These are phyloP conservation scores for Neonectria magnoliae DNA, from an alignment of 2,329 filamentous ascomycete genomes.

Conservation along the genomic window DNA sequence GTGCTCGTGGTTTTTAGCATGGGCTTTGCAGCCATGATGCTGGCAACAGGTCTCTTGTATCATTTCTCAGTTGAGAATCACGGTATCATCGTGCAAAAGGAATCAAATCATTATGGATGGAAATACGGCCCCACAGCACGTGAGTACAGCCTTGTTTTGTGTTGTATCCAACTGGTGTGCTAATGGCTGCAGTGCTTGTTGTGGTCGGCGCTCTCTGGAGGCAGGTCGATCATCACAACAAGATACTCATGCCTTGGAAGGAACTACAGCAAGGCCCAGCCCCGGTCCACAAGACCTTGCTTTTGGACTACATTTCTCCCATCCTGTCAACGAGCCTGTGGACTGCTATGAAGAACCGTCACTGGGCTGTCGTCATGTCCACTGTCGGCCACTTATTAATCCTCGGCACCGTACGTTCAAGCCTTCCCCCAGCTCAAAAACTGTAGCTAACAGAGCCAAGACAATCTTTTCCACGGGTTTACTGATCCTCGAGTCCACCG, in stretches of 20 bases:
- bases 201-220: constrained; percentile 42
- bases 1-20: constrained; percentile 31
- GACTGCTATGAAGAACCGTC: constrained; percentile 37
- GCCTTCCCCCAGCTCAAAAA: background rate
- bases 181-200: constrained; percentile 36
- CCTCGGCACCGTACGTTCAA: constrained; percentile 38
- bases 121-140: constrained; percentile 39
- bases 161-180: background rate
- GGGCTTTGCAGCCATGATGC: constrained; percentile 32
- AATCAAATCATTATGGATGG: constrained; percentile 35
- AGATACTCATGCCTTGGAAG: constrained; percentile 42
- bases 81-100: constrained; percentile 33
- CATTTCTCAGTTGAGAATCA: constrained; percentile 33
- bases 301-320: constrained; percentile 46
- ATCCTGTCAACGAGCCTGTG: constrained; percentile 36
- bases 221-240: constrained; percentile 45
- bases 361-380: constrained; percentile 37
- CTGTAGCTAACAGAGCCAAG: constrained; percentile 19
- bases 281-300: constrained; percentile 33
- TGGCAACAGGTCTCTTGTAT: constrained; percentile 34
- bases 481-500: constrained; percentile 41
- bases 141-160: constrained; percentile 16
- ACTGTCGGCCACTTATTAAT: constrained; percentile 41
- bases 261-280: constrained; percentile 35
- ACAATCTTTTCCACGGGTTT: constrained; percentile 45